phyloP scores from a whole-genome alignment of 495 filamentous ascomycete species.

The Cercophora samala region DNA sequence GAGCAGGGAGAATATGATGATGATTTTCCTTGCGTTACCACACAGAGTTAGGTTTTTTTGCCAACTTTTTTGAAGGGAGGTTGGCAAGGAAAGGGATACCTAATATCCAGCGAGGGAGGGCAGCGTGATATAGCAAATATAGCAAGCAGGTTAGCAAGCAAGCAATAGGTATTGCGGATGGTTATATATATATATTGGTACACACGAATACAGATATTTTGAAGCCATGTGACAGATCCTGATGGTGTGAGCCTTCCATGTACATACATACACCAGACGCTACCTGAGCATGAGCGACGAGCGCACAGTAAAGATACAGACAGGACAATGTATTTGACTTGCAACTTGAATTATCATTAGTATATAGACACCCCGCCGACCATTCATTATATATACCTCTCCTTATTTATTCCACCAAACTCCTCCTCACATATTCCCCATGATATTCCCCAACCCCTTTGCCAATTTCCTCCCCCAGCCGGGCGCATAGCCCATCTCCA shows the following conservation, averaged over 20 bases:
- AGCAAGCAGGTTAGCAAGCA: background rate
- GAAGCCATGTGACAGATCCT: too few relatives aligned
- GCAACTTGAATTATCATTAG: background rate
- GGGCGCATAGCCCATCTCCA: slow-evolving; percentile 55
- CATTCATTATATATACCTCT: background rate
- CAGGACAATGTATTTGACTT: background rate
- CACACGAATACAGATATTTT: background rate
- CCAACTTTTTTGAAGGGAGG: background rate
- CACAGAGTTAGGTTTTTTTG: background rate
- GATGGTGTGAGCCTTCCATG: too few relatives aligned
- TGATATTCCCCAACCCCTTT: slow-evolving; percentile 26
- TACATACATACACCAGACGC: background rate
- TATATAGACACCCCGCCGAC: background rate
- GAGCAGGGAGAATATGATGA: background rate
- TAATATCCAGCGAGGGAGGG: background rate
- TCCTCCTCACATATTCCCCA: slow-evolving; percentile 37
- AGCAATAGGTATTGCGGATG: background rate
- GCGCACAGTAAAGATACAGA: too few relatives aligned
- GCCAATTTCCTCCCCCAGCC: slow-evolving; percentile 18
- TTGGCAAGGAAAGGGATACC: background rate
- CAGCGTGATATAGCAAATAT: background rate
- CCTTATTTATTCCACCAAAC: background rate
- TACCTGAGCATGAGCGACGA: too few relatives aligned
- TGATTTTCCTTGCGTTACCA: background rate
- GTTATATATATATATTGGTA: background rate